Base-by-base conservation (phyloP, 257 asterid species). In the Vinca minor region DNA sequence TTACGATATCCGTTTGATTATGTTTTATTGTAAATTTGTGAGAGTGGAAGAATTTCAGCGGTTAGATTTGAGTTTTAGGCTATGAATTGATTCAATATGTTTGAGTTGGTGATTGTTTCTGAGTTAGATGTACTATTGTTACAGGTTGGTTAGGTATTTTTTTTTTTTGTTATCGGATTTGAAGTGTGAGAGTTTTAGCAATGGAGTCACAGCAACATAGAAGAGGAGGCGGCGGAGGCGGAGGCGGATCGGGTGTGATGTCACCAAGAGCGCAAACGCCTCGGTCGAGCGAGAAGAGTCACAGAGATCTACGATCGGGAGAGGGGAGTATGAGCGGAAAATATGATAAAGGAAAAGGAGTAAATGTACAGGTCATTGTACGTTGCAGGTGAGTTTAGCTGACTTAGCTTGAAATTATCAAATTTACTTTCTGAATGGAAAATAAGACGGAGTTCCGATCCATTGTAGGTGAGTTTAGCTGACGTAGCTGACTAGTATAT, bases 291-390 rank as follows among this genome's bases (percentile, higher is more conserved):
- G 96, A 91, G 64, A 91, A 85, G 78, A 70, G 68, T 2, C 78
- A 54, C 44, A 81, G 96, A 78, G 96, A 88, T 91, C 92, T 92
- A 59, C 86, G 98, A 92, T 83, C 85, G 34, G 95, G 83, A 49
- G 95, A 92, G 48, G 96, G 96, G 29, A 79, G 73, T 69, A 71
- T 78, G 76, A 92, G 79, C 18, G 98, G 93, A 8, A 88, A 75
- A 81, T 86, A 81, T 29, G 95, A 91, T 66, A 85, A 76, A 77
- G 95, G 85, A 32, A 85, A 87, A 81, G 98, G 98, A 14, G 98
- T 92, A 8, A 88, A 89, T 76, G 95, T 92, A n/a, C 96, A 89
- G 79, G 98, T 92, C 73, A 84, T 92, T 71, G 88, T 92, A 12
- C 86, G 98, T 26, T 92, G 98, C 98, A 92, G 96, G 96, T 88